Percentiles rank a stretch among this genome's conserved stretches.
phyloP scores from a whole-genome alignment of 2,329 filamentous ascomycete genomes.

The Cladophialophora psammophila region DNA sequence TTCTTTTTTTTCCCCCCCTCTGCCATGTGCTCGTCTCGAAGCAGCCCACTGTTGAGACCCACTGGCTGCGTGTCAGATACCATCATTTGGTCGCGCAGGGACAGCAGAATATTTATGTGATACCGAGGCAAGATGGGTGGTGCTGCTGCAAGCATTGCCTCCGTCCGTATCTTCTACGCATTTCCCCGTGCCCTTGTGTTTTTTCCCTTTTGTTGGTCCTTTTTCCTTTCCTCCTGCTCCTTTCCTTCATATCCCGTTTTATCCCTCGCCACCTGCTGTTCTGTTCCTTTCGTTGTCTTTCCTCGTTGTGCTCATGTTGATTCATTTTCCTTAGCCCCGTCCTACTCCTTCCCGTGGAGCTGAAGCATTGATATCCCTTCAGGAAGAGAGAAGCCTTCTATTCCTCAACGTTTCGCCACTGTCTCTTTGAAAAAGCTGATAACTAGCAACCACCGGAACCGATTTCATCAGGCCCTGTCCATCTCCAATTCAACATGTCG shows the following conservation, averaged over 20 bases:
- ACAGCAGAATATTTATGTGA: background rate
- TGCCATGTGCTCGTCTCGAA: background rate
- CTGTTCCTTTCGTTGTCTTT: background rate
- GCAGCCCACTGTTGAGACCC: background rate
- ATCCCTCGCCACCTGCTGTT: background rate
- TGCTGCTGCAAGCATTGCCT: background rate
- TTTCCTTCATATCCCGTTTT: constrained; percentile 1
- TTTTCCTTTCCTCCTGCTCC: background rate
- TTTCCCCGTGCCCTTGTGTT: too few species aligned
- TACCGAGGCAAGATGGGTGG: background rate
- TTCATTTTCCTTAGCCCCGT: background rate
- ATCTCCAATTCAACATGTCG: constrained; percentile 12
- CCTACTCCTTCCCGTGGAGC: background rate
- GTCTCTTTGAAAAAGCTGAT: background rate
- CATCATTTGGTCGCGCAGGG: background rate
- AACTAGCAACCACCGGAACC: background rate
- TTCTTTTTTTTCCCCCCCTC: background rate
- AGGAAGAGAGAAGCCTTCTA: background rate
- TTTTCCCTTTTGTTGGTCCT: too few species aligned
- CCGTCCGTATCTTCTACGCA: background rate
- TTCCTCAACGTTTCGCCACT: background rate
- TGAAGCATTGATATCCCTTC: background rate
- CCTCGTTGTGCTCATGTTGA: background rate
- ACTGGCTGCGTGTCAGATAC: background rate
- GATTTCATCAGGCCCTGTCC: background rate